Base-by-base conservation (phyloP, 768 basidiomycete species). In the Xerocomus spinulosus region DNA sequence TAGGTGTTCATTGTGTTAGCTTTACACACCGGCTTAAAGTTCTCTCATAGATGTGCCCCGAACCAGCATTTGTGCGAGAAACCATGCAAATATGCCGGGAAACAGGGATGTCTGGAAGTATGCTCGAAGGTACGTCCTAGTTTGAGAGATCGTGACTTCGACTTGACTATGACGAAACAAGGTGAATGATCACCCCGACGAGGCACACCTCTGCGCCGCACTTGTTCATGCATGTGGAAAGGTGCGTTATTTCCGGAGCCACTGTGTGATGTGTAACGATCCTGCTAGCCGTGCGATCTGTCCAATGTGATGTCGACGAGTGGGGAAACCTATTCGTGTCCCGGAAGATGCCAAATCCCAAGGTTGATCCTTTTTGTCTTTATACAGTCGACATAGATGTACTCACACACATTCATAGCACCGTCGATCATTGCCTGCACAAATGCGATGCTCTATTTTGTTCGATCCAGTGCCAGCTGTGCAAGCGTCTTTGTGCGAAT, bases 31-130 rank as follows among this genome's bases (percentile, higher is more conserved):
- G 6, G 17, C 23, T 30, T 3, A 52, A 5, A 0, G 20, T 30
- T 14, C 10, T 35, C 33, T 33, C 72, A 17, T 30, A 84, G 82
- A 47, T 84, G 82, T 51, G 63, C 71, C 24, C 68, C 75, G 1
- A 73, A 70, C 24, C 56, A 64, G 20, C 82, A 84, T 65, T 56
- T 82, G 15, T 84, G 82, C 39, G 83, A 80, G 7, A 66, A 74
- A 40, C 57, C 62, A 8, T 83, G 82, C 56, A 58, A 58, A 25
- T 64, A 80, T 9, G 55, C 57, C 4, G 74, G 71, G 24, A 76
- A 68, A 44, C 62, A 63, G 26, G 82, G 82, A 1, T 83, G 83
- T 50, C 62, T 79, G 20, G 63, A 61, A 5, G 60, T 73, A 18
- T 84, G 83, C 48, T 70, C 73, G 4, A 77, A 79, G 67, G 81